These are phyloP conservation scores for Pseudogymnoascus sp. DNA, from an alignment of 2,329 filamentous ascomycete species.

Conservation along the genomic window DNA sequence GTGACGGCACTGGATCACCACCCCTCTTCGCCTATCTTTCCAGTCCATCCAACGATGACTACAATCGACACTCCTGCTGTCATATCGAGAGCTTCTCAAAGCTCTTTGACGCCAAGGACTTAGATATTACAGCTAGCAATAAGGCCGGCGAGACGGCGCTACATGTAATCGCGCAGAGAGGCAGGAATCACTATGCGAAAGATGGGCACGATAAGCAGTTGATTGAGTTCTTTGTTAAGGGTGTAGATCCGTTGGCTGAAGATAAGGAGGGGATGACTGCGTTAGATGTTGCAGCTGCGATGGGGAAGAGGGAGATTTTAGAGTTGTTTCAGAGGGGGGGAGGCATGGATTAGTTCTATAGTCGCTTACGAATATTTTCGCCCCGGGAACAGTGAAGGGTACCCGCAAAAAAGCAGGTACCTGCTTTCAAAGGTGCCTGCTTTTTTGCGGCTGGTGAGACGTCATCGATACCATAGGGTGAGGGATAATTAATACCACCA, in stretches of 20 bases:
- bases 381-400: too few species aligned
- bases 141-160: constrained; percentile 15
- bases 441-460: too few species aligned
- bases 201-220: constrained; percentile 14
- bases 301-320: constrained; percentile 15
- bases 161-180: constrained; percentile 16
- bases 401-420: too few species aligned
- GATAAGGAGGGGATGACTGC: constrained; percentile 16
- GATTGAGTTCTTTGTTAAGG: constrained; percentile 17
- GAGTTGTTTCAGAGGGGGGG: constrained; percentile 16
- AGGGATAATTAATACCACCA: too few species aligned
- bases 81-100: constrained; percentile 13
- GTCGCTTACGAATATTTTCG: too few species aligned
- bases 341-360: too few species aligned
- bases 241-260: constrained; percentile 16
- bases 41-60: constrained; percentile 10
- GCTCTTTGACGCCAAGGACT: constrained; percentile 12
- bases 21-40: constrained; percentile 14
- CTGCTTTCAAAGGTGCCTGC: not conserved
- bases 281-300: constrained; percentile 16
- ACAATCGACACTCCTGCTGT: constrained; percentile 11
- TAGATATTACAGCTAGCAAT: constrained; percentile 17
- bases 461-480: too few species aligned
- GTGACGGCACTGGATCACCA: constrained; percentile 15
- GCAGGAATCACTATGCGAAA: not conserved